Evolutionary conservation across 495 filamentous ascomycete species (phyloP), one percentile per base, ranked within the genome.

Genomic region (Aspergillus ellipticus): DNA sequence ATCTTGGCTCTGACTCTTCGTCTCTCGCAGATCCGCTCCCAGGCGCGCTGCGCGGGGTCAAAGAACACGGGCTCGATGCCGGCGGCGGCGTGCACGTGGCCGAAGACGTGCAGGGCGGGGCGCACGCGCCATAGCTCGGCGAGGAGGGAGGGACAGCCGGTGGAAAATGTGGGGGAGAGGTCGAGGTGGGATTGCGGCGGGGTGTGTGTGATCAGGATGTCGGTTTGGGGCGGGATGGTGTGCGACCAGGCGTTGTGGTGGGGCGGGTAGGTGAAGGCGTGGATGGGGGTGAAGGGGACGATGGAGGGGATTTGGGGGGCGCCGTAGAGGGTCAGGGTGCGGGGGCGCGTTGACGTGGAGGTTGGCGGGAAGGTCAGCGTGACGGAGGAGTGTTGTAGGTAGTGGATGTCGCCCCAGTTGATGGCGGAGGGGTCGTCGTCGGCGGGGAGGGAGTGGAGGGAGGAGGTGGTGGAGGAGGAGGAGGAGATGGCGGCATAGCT

Each of bases 171-270:
- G 5, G 74, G 75, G 29, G 72, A 75, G 13, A 87, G 67, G 67
- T 97, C 93, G 6, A 88, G 82, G 66, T 97, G 93, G 61, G 84
- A 76, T 64, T 82, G 80, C 52, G 79, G 79, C 20, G 79, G 79
- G 11, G 85, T 86, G 65, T 97, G 93, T 9, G 93, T 97, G 39
- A 97, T 72, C 0, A 97, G 76, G 49, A 97, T 82, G 60, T 96
- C 92, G 1, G 85, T 89, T 49, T 88, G 83, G 7, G 68, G 57
- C 0, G 94, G 93, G 16, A 97, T 76, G 26, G 83, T 86, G 54
- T 77, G 73, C 0, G 79, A 78, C 85, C 85, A 88, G 19, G 79
- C 81, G 70, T 87, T 83, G 54, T 76, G 67, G 31, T 73, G 71
- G n/a, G 80, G 71, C 3, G 73, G 75, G 70, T 88, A 85, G 51